Base-by-base conservation (phyloP, 129 eudicot genomes). In the Arctium minus region DNA sequence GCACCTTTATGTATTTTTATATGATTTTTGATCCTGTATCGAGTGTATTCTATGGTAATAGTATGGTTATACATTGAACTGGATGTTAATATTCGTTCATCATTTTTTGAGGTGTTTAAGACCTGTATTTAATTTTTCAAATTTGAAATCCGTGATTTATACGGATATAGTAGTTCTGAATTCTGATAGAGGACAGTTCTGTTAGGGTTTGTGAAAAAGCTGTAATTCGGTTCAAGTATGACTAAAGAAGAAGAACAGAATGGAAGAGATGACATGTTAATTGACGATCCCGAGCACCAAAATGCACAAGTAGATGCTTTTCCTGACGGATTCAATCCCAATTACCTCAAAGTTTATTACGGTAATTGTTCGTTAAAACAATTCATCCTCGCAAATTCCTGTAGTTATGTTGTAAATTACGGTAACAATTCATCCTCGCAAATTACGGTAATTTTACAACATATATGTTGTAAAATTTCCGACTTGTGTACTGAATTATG, bases 331-430 rank as follows among this genome's bases (percentile, higher is more conserved):
- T 86, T 92, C 79, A 84, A 92, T 81, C 80, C 88, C 17, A 83
- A 85, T 77, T 89, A 92, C 77, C 97, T 94, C 75, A 88, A 85
- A 85, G 74, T 86, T 73, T 94, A 91, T 33, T 92, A 94, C 70
- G 93, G 98, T 92, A 86, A 77, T 46, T 80, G 8, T 30, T 56
- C 22, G 3, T 22, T 3, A 27, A 13, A 68, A 5, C 67, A 33
- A 3, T 4, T 29, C 29, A 32, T 12, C 9, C 5, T 40, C 48
- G 29, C 27, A 60, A 60, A 5, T 60, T 60, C 6, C 5, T 60
- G 9, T 60, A 5, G 68, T 60, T n/a, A n/a, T n/a, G n/a, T n/a
- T n/a, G n/a, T n/a, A n/a, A n/a, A n/a, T n/a, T n/a, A n/a, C n/a
- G n/a, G n/a, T n/a, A 68, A 5, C 67, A 33, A 3, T 4, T 29